A percentile compares a stretch with the other conserved stretches of the same genome.
phyloP scores from a whole-genome alignment of 2,329 filamentous ascomycete species.

The Neonectria faginata region DNA sequence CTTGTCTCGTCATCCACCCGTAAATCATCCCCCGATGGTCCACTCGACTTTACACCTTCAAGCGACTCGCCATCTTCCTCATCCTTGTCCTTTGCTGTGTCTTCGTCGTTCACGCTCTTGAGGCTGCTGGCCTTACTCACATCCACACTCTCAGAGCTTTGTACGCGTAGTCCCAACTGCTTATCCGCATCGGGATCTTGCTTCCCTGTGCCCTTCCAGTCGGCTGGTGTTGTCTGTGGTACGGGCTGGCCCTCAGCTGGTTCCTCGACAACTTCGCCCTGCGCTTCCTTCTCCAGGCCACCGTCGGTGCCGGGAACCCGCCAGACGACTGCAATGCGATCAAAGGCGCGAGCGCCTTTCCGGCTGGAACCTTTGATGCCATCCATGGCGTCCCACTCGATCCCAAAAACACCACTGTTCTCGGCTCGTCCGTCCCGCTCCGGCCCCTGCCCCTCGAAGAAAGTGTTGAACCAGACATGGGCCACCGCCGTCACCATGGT shows the following conservation, averaged over 20 bases:
- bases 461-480: slow-evolving; percentile 97
- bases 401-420: slow-evolving; percentile 72
- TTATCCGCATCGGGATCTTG: slow-evolving; percentile 62
- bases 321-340: slow-evolving; percentile 89
- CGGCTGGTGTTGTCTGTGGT: slow-evolving; percentile 74
- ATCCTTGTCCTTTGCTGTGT: slow-evolving; percentile 24
- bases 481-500: slow-evolving; percentile 94
- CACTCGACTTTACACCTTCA: slow-evolving; percentile 52
- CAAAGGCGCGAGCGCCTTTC: slow-evolving; percentile 85
- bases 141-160: slow-evolving; percentile 72
- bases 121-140: slow-evolving; percentile 81
- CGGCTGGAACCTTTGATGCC: slow-evolving; percentile 90
- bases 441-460: slow-evolving; percentile 85
- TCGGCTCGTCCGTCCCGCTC: slow-evolving; percentile 74
- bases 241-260: slow-evolving; percentile 76
- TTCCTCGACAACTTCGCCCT: slow-evolving; percentile 62
- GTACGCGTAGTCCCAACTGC: slow-evolving; percentile 74
- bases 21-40: slow-evolving; percentile 52
- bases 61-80: slow-evolving; percentile 41
- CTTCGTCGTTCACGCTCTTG: slow-evolving; percentile 51
- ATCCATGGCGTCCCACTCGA: slow-evolving; percentile 79
- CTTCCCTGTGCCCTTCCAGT: slow-evolving; percentile 76
- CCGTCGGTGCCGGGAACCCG: slow-evolving; percentile 56
- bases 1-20: slow-evolving; percentile 27
- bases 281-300: slow-evolving; percentile 63